Percentiles rank a stretch among this genome's conserved stretches.
These are phyloP conservation scores for Monosporascus sp. DNA, from an alignment of 2,329 filamentous ascomycete species.

Conservation along the genomic window DNA sequence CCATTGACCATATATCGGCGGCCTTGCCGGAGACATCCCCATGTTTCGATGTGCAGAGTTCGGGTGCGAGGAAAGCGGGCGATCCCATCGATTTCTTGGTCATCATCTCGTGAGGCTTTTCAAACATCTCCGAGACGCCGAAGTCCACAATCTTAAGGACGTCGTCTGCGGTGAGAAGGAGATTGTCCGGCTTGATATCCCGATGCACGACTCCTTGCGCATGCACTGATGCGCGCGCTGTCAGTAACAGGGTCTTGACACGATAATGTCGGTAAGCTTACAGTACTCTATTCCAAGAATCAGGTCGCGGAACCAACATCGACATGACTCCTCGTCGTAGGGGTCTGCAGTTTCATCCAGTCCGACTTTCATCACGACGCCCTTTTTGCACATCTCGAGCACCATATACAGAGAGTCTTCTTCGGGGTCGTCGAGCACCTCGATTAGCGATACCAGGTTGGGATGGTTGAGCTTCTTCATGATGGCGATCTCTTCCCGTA, in stretches of 20 bases:
- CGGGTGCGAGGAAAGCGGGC: constrained; percentile 88
- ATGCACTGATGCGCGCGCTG: constrained; percentile 55
- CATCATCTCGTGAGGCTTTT: constrained; percentile 77
- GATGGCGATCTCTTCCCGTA: constrained; percentile 93
- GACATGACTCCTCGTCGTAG: constrained; percentile 75
- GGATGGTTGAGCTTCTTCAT: constrained; percentile 98
- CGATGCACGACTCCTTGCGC: constrained; percentile 91
- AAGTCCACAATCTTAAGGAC: constrained; percentile 98
- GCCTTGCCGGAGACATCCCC: constrained; percentile 83
- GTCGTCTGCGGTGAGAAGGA: constrained; percentile 82
- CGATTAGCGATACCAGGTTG: constrained; percentile 88
- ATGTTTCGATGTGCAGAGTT: constrained; percentile 82
- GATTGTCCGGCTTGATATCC: constrained; percentile 97
- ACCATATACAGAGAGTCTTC: constrained; percentile 99
- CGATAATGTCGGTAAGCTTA: constrained; percentile 36
- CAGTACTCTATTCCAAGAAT: constrained; percentile 91
- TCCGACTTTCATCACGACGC: constrained; percentile 92
- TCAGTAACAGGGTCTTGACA: background rate
- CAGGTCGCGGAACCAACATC: constrained; percentile 91
- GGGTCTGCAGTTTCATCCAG: constrained; percentile 78
- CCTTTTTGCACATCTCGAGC: constrained; percentile 97
- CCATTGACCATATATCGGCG: constrained; percentile 98
- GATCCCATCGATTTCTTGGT: constrained; percentile 92
- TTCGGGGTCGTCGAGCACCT: constrained; percentile 91
- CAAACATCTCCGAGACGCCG: constrained; percentile 98